These are phyloP conservation scores for Lactifluus pinguis DNA, from an alignment of 768 basidiomycete species.

Conservation along the genomic window DNA sequence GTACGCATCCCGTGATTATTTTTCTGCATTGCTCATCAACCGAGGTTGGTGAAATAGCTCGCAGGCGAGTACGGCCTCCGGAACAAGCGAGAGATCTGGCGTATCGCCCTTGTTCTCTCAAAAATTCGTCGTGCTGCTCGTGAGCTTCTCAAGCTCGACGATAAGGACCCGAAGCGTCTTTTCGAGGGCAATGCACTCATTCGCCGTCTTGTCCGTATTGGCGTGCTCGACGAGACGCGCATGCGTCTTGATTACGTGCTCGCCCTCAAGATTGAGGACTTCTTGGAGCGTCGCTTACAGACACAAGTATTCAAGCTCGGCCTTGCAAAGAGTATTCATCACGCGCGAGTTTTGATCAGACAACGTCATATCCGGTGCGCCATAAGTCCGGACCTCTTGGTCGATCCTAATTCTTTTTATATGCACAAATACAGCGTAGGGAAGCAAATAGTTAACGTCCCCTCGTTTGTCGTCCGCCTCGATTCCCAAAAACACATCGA, in stretches of 20 bases:
- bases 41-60: slow-evolving; percentile 45
- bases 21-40: neutral
- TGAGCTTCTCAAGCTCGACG: slow-evolving; percentile 99
- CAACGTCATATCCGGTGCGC: slow-evolving; percentile 96
- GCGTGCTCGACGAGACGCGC: slow-evolving; percentile 97
- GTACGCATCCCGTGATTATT: slow-evolving; percentile 30
- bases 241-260: slow-evolving; percentile 99
- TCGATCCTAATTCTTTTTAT: neutral
- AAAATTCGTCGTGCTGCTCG: slow-evolving; percentile 99
- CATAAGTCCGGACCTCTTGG: neutral
- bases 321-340: slow-evolving; percentile 96
- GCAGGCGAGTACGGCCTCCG: slow-evolving; percentile 99
- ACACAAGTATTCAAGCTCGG: slow-evolving; percentile 99
- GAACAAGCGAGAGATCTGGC: slow-evolving; percentile 99
- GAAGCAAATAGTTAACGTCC: slow-evolving; percentile 98
- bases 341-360: slow-evolving; percentile 95
- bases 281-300: slow-evolving; percentile 98
- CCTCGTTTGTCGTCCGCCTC: slow-evolving; percentile 97
- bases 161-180: slow-evolving; percentile 98
- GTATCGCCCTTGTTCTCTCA: slow-evolving; percentile 94
- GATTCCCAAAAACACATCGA: slow-evolving; percentile 99
- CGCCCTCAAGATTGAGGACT: slow-evolving; percentile 98
- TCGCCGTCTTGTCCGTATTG: slow-evolving; percentile 94
- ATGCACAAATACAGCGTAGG: slow-evolving; percentile 60
- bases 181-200: slow-evolving; percentile 99